Evolutionary conservation across 2,329 filamentous ascomycete genomes (phyloP), one percentile per base, ranked within the genome.

Genomic region (Colletotrichum karsti): DNA sequence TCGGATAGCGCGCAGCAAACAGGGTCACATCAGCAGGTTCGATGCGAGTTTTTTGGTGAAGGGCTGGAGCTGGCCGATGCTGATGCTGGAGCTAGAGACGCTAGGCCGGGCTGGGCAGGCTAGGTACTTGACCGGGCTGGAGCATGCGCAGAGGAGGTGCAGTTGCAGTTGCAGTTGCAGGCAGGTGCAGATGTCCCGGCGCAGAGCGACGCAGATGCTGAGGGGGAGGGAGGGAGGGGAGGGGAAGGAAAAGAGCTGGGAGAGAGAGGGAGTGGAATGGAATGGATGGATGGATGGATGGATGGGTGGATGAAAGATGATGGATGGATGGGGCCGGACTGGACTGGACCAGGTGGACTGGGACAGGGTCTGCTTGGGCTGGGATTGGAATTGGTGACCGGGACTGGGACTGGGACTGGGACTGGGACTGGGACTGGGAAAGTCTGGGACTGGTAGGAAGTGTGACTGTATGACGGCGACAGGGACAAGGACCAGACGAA

Each of bases 381-480:
- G 18, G 51, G 48, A 37, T 18, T 53, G 28, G 56, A 15, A 42
- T 42, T 15, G n/a, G 20, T n/a, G n/a, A n/a, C n/a, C n/a, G n/a
- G n/a, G n/a, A n/a, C n/a, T n/a, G n/a, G n/a, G n/a, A n/a, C n/a
- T n/a, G n/a, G n/a, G n/a, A n/a, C n/a, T n/a, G n/a, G n/a, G n/a
- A n/a, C n/a, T 35, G 33, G 33, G 33, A 35, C 10, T 8, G 33
- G 60, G 51, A 44, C 30, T 56, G 33, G 58, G 30, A 50, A 35
- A 41, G 55, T 22, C 55, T 58, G 41, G 55, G 41, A 35, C 18
- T 46, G 55, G 55, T 58, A 39, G 41, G 39, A 48, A 37, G 55
- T 37, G n/a, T 58, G 55, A 58, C 55, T 58, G 55, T 51, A 51
- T 56, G 58, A 67, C 48, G 42, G 58, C 37, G 50, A 67, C 63